Conservation (phyloP, 2,329 filamentous ascomycete genomes). For the Exophiala calicioides region DNA sequence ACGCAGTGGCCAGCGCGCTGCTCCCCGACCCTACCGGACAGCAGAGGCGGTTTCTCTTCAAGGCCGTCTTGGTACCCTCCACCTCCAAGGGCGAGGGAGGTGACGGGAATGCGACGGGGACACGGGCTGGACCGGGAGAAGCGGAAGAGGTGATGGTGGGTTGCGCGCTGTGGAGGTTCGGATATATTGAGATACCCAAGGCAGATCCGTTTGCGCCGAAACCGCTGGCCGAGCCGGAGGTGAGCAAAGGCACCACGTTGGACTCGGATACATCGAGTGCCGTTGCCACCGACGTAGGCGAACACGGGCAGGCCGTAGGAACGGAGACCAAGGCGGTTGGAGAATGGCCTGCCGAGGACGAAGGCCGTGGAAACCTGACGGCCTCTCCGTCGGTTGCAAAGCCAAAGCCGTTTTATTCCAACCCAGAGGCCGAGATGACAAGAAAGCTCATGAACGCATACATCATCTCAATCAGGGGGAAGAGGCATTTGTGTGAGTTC, state of each 20-base stretch:
- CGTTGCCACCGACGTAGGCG: conserved; percentile 6
- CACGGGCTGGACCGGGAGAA: background rate
- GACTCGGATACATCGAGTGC: conserved; percentile 6
- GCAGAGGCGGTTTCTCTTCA: conserved; percentile 22
- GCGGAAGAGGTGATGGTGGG: conserved; percentile 22
- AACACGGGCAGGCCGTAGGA: background rate
- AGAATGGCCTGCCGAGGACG: too few species aligned
- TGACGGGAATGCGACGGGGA: background rate
- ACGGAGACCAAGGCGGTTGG: background rate
- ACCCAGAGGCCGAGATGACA: conserved; percentile 11
- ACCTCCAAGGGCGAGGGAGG: background rate
- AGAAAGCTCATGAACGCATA: conserved; percentile 22
- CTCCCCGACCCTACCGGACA: conserved; percentile 7
- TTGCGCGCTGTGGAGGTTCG: conserved; percentile 22
- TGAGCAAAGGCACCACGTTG: background rate
- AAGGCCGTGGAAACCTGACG: too few species aligned
- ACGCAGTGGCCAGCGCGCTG: conserved; percentile 21
- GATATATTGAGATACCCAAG: conserved; percentile 23
- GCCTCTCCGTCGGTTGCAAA: background rate
- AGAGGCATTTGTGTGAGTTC: conserved; percentile 27
- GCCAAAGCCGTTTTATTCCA: conserved; percentile 15
- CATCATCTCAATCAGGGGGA: conserved; percentile 22
- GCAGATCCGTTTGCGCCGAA: conserved; percentile 21
- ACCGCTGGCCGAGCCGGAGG: too few species aligned
- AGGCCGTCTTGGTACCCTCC: conserved; percentile 16